A percentile compares a stretch with the other conserved stretches of the same genome.
Conservation (phyloP, 2,329 filamentous ascomycete species). For the Diaporthe destruens region DNA sequence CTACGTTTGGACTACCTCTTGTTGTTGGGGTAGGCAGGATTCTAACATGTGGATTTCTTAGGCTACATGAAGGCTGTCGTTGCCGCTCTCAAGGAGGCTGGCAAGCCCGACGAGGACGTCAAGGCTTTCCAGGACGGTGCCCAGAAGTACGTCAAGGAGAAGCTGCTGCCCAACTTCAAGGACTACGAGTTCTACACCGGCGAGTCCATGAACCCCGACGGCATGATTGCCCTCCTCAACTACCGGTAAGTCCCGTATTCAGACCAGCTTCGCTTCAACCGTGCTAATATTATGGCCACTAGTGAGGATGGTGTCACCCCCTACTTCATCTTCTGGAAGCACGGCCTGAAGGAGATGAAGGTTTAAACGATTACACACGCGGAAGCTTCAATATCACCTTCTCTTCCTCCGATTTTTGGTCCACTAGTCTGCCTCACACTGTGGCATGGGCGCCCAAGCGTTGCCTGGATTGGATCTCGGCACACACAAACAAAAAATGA, state of each 20-base stretch:
- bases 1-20: background rate
- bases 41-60: slow-evolving; percentile 36
- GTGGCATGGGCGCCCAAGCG: slow-evolving; percentile 36
- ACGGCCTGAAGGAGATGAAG: slow-evolving; percentile 90
- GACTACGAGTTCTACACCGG: slow-evolving; percentile 96
- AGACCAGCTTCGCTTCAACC: background rate
- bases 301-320: slow-evolving; percentile 90
- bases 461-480: slow-evolving; percentile 35
- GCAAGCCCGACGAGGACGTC: slow-evolving; percentile 74
- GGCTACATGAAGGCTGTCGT: slow-evolving; percentile 95
- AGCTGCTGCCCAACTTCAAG: slow-evolving; percentile 86
- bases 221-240: slow-evolving; percentile 95
- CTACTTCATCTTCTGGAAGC: slow-evolving; percentile 93
- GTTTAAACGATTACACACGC: slow-evolving; percentile 69
- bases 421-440: slow-evolving; percentile 20
- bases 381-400: background rate
- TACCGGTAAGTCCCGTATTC: slow-evolving; percentile 70
- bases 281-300: background rate
- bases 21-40: background rate
- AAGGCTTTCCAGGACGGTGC: slow-evolving; percentile 85
- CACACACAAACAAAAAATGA: slow-evolving; percentile 39
- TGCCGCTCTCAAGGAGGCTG: slow-evolving; percentile 69
- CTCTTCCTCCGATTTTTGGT: slow-evolving; percentile 28
- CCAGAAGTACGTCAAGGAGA: slow-evolving; percentile 81
- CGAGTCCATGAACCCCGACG: slow-evolving; percentile 92